Percentiles rank a stretch among this genome's conserved stretches.
Conservation (phyloP, 139 green algal genomes). For the Chlorella sp. region DNA sequence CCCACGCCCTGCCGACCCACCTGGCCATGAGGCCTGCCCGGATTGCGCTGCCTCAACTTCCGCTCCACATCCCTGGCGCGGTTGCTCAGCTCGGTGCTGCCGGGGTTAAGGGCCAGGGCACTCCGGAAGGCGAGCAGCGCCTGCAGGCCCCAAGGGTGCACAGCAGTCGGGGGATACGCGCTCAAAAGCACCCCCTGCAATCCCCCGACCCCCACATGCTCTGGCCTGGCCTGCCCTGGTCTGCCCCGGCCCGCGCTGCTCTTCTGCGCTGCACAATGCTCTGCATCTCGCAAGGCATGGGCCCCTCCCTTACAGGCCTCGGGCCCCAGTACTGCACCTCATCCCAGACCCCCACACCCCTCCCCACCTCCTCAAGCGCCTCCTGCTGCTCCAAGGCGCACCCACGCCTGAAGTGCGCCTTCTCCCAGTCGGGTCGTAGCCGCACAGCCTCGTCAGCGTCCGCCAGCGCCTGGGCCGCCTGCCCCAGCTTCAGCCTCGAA, state of each 20-base stretch:
- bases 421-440: conserved; percentile 67
- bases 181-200: too few species aligned
- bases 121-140: not conserved
- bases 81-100: conserved; percentile 21
- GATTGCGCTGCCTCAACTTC: not conserved
- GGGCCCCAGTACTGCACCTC: too few species aligned
- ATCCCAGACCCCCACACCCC: not conserved
- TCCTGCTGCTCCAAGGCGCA: conserved; percentile 33
- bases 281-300: not conserved
- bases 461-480: conserved; percentile 55
- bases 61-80: not conserved
- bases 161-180: too few species aligned
- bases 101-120: conserved; percentile 7
- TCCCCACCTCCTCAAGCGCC: not conserved
- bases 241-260: too few species aligned
- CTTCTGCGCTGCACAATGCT: not conserved
- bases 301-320: too few species aligned
- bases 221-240: too few species aligned
- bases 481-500: conserved; percentile 58
- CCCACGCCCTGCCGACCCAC: not conserved
- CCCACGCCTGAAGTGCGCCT: conserved; percentile 56
- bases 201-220: too few species aligned
- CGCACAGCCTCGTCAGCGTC: conserved; percentile 56
- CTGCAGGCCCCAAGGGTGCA: not conserved
- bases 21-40: not conserved